phyloP scores from a whole-genome alignment of 441 rosid genomes.

The Manihot esculenta region DNA sequence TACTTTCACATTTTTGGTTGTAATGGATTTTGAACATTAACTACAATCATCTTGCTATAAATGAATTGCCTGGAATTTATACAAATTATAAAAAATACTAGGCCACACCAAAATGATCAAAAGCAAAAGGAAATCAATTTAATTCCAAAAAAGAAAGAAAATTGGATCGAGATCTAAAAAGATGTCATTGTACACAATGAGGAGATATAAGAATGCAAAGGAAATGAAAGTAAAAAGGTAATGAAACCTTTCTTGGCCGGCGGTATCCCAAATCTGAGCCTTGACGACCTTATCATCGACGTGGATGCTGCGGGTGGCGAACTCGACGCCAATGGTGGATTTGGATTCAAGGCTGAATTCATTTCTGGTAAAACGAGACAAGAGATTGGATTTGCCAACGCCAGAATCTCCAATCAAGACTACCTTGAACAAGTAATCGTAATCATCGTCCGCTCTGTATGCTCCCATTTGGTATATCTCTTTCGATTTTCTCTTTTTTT shows the following conservation, averaged over 20 bases:
- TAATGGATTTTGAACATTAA: no score
- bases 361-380: constrained; percentile 67
- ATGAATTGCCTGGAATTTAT: not conserved
- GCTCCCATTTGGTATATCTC: constrained; percentile 44
- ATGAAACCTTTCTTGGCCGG: constrained; percentile 84
- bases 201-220: no score
- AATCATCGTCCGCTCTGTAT: constrained; percentile 74
- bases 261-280: constrained; percentile 95
- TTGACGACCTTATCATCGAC: constrained; percentile 74
- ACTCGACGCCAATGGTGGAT: constrained; percentile 84
- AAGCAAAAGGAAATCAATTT: not conserved
- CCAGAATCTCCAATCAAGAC: constrained; percentile 83
- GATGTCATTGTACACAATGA: no score
- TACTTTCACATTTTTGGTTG: no score
- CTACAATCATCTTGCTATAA: no score
- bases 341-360: constrained; percentile 79
- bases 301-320: constrained; percentile 71
- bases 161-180: not conserved
- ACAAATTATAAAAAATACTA: constrained; percentile 7
- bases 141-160: no score
- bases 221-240: not conserved
- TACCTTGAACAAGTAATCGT: constrained; percentile 77
- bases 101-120: not conserved
- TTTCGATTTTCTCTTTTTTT: not conserved
- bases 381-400: constrained; percentile 75